Conservation (phyloP, 208 protist species). For the Phytomonas sp. region DNA sequence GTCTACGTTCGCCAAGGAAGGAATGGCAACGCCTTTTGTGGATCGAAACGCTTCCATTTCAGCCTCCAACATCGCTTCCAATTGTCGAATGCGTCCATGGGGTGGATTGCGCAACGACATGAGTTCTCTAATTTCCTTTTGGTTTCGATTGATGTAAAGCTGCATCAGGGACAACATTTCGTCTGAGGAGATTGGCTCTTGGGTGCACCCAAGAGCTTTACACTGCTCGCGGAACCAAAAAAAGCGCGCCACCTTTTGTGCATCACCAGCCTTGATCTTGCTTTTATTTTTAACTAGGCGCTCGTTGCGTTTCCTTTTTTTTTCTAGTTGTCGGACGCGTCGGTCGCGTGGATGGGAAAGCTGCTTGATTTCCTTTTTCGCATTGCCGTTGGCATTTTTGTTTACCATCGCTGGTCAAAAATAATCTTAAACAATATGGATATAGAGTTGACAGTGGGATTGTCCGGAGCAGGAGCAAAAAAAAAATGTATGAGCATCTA, state of each 20-base stretch:
- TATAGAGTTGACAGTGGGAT: neutral
- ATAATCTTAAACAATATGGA: neutral
- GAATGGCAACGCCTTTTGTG: slow-evolving; percentile 46
- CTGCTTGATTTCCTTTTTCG: slow-evolving; percentile 14
- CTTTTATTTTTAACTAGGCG: slow-evolving; percentile 28
- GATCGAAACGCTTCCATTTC: slow-evolving; percentile 52
- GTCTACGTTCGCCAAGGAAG: slow-evolving; percentile 35
- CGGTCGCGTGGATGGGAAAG: slow-evolving; percentile 58
- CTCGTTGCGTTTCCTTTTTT: slow-evolving; percentile 35
- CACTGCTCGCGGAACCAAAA: slow-evolving; percentile 79
- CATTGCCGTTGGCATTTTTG: neutral
- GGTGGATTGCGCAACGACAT: slow-evolving; percentile 44
- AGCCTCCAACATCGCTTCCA: slow-evolving; percentile 43
- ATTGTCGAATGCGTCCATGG: slow-evolving; percentile 45
- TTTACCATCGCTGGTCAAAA: neutral
- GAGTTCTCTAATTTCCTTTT: slow-evolving; percentile 43
- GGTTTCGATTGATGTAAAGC: slow-evolving; percentile 60
- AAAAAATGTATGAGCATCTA: neutral
- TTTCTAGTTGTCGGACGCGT: slow-evolving; percentile 62
- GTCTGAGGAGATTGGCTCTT: slow-evolving; percentile 24
- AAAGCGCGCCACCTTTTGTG: slow-evolving; percentile 40
- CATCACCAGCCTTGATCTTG: slow-evolving; percentile 21
- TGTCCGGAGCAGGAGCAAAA: neutral
- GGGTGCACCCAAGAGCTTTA: slow-evolving; percentile 30
- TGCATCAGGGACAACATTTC: slow-evolving; percentile 29